Percentiles rank a stretch among this genome's conserved stretches.
phyloP scores from a whole-genome alignment of 495 filamentous ascomycete species.

The Aspergillus sparsus region DNA sequence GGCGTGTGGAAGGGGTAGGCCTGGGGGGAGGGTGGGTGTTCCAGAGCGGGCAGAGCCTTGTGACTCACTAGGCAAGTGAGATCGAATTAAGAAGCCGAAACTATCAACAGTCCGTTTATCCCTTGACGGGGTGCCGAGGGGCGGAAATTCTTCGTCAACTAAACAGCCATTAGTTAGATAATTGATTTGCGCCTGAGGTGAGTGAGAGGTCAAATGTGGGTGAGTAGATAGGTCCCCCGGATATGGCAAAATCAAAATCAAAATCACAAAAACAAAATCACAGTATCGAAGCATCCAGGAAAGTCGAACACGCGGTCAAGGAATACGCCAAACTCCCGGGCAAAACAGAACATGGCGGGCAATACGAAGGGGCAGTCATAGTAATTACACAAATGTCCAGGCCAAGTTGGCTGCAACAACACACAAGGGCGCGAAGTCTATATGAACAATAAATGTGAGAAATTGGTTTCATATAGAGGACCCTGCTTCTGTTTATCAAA shows the following conservation, averaged over 20 bases:
- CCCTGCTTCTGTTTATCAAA: conserved; percentile 48
- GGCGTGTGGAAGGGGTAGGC: conserved; percentile 58
- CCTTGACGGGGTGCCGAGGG: conserved; percentile 42
- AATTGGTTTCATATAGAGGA: conserved; percentile 53
- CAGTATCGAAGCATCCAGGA: conserved; percentile 6
- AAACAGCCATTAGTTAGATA: conserved; percentile 29
- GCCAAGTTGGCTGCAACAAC: conserved; percentile 31
- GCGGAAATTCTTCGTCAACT: conserved; percentile 57
- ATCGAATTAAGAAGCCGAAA: conserved; percentile 49
- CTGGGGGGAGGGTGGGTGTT: conserved; percentile 66
- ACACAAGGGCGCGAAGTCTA: conserved; percentile 43
- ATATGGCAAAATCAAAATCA: conserved; percentile 13
- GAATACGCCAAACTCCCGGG: conserved; percentile 13
- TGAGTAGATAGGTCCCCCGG: conserved; percentile 16
- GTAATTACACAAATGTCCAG: conserved; percentile 44
- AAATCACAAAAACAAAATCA: conserved; percentile 16
- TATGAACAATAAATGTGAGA: conserved; percentile 53
- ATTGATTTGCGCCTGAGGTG: conserved; percentile 20
- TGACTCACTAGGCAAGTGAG: conserved; percentile 40
- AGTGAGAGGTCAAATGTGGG: conserved; percentile 19
- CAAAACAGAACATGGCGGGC: conserved; percentile 23
- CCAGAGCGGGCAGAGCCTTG: conserved; percentile 42
- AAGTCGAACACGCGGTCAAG: neutral
- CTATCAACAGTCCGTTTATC: conserved; percentile 42
- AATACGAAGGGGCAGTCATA: conserved; percentile 34